Conservation (phyloP, 208 protist species). For the Borovskyia barvae region DNA sequence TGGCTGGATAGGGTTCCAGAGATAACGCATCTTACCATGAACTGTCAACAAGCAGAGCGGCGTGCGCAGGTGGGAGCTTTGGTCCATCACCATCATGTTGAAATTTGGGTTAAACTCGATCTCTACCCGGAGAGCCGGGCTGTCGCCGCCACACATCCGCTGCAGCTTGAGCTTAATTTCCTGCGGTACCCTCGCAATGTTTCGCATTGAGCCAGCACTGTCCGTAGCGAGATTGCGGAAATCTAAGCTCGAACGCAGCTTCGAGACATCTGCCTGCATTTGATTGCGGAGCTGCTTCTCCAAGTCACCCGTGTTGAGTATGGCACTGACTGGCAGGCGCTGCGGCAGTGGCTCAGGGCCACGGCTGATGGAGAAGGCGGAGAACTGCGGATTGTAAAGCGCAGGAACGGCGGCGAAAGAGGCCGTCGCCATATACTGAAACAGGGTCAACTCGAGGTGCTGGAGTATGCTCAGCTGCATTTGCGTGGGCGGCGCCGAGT, state of each 20-base stretch:
- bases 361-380: constrained; percentile 45
- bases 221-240: constrained; percentile 71
- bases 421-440: constrained; percentile 20
- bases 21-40: constrained; percentile 70
- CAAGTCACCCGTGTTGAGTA: constrained; percentile 47
- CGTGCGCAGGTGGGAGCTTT: constrained; percentile 43
- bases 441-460: constrained; percentile 29
- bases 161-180: constrained; percentile 46
- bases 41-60: constrained; percentile 71
- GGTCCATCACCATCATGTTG: constrained; percentile 50
- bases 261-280: constrained; percentile 50
- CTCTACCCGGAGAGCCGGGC: constrained; percentile 34
- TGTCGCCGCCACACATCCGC: constrained; percentile 42
- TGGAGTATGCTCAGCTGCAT: constrained; percentile 30
- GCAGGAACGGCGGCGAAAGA: constrained; percentile 16
- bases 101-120: constrained; percentile 67
- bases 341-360: constrained; percentile 54
- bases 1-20: constrained; percentile 50
- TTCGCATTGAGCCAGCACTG: constrained; percentile 43
- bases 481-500: constrained; percentile 31
- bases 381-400: constrained; percentile 27
- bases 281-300: constrained; percentile 46
- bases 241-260: constrained; percentile 37
- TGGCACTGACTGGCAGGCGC: constrained; percentile 41
- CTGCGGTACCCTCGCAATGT: constrained; percentile 43